Evolutionary conservation across 2,329 filamentous ascomycete species (phyloP), one percentile per base, ranked within the genome.

Genomic region (Cercospora zeae-maydis): DNA sequence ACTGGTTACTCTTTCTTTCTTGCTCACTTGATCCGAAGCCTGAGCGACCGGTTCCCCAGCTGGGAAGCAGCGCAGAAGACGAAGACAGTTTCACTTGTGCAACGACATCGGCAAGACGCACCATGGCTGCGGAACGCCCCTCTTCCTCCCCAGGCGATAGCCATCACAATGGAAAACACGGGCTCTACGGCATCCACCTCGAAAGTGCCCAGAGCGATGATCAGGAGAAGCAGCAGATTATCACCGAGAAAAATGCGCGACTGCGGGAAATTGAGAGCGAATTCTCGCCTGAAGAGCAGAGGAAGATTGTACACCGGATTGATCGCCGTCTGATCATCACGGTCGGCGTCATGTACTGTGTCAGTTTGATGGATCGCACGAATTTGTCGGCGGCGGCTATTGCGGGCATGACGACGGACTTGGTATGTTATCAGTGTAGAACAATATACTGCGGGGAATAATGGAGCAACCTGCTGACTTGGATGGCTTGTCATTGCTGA

Each of bases 301-400:
- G 63, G 52, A 68, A 66, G 57, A 91, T 93, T 70, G 84, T 92
- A 39, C 81, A 82, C 62, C 84, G 85, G 9, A 80, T 93, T 67
- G 91, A 95, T 75, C 78, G 76, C 16, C 75, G 79, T 37, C 71
- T 80, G 16, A 78, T 81, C 30, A 68, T 76, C 6, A 80, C 76
- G 0, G 74, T 79, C 2, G 79, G 78, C 11, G 68, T 70, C 21
- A 68, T 66, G 66, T 68, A 68, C 56, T 65, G 66, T 42, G 67
- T 70, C 42, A 63, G 62, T 11, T 37, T 65, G 19, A 66, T 66
- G 64, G 91, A 95, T 72, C 82, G 91, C 33, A 91, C 88, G 1
- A 93, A 93, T 75, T 77, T 93, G 73, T 85, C 85, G n/a, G 81
- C 85, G 21, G 90, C 89, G 42, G 85, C 85, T 51, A 88, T 93